Conservation (phyloP, 768 basidiomycete species). For the Agaricus sinodeliciosus region DNA sequence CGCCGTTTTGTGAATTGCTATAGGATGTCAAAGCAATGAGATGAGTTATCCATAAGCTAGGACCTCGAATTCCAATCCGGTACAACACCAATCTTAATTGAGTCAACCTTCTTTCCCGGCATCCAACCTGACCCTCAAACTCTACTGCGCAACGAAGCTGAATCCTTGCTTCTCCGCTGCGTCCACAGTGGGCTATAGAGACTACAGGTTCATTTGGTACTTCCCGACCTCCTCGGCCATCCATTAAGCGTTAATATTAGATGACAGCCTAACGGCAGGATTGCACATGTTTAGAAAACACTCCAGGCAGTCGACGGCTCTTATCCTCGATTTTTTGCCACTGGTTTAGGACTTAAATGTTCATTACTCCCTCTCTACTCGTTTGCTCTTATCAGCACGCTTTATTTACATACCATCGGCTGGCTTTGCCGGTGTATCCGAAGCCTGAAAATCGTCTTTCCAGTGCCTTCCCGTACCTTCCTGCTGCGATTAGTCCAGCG, state of each 20-base stretch:
- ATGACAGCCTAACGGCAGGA: background rate
- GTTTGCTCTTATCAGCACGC: too few relatives aligned
- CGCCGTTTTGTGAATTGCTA: too few relatives aligned
- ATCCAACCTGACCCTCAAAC: background rate
- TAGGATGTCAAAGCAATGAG: too few relatives aligned
- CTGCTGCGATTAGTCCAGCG: too few relatives aligned
- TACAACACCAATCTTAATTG: background rate
- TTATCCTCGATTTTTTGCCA: background rate
- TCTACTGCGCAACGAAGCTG: slow-evolving; percentile 1
- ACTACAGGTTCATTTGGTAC: background rate
- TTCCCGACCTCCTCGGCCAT: slow-evolving; percentile 6
- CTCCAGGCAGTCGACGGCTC: background rate
- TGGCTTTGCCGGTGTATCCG: too few relatives aligned
- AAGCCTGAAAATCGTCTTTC: too few relatives aligned
- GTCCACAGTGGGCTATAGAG: background rate
- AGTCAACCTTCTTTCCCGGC: background rate
- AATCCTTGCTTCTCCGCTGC: background rate
- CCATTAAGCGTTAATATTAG: background rate
- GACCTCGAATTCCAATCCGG: background rate
- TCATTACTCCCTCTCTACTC: too few relatives aligned
- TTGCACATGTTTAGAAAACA: background rate
- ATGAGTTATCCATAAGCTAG: too few relatives aligned
- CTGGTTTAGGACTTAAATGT: background rate
- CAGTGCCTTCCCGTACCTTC: too few relatives aligned
- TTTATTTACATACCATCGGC: too few relatives aligned